phyloP scores from a whole-genome alignment of 2,329 filamentous ascomycete species.

The Colletotrichum destructivum region DNA sequence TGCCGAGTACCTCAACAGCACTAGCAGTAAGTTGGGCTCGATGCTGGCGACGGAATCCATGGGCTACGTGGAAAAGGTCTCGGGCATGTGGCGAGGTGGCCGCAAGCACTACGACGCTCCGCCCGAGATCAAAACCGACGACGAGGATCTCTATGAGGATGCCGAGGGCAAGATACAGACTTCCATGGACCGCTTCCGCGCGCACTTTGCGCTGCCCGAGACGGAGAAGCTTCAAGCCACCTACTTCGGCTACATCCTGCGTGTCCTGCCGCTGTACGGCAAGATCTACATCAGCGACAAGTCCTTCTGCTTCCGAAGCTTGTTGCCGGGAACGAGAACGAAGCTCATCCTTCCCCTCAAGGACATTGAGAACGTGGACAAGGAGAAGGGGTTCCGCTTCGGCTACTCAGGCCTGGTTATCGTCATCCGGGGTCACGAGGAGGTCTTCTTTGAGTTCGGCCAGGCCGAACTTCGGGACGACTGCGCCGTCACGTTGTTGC shows the following conservation, averaged over 20 bases:
- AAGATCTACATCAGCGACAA: conserved; percentile 95
- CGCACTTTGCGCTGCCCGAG: conserved; percentile 90
- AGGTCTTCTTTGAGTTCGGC: conserved; percentile 95
- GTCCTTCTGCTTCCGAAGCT: conserved; percentile 92
- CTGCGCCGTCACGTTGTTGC: conserved; percentile 85
- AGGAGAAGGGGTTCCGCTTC: conserved; percentile 94
- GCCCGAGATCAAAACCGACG: conserved; percentile 65
- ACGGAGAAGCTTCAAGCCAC: conserved; percentile 88
- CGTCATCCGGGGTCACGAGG: conserved; percentile 94
- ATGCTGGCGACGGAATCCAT: conserved; percentile 91
- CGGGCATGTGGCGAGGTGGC: conserved; percentile 95
- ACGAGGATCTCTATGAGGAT: conserved; percentile 68
- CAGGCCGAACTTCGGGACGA: conserved; percentile 86
- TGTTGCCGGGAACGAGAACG: conserved; percentile 89
- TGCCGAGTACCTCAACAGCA: conserved; percentile 85
- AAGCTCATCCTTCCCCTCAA: conserved; percentile 93
- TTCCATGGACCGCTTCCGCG: conserved; percentile 85
- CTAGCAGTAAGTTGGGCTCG: conserved; percentile 85
- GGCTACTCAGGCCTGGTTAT: conserved; percentile 92
- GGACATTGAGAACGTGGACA: conserved; percentile 93
- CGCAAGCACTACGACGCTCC: conserved; percentile 87
- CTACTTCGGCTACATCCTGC: conserved; percentile 93
- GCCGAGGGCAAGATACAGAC: conserved; percentile 75
- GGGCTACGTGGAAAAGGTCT: conserved; percentile 97
- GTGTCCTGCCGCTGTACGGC: conserved; percentile 91